These are phyloP conservation scores for Colletotrichum melonis DNA, from an alignment of 2,329 filamentous ascomycete species.

Conservation along the genomic window DNA sequence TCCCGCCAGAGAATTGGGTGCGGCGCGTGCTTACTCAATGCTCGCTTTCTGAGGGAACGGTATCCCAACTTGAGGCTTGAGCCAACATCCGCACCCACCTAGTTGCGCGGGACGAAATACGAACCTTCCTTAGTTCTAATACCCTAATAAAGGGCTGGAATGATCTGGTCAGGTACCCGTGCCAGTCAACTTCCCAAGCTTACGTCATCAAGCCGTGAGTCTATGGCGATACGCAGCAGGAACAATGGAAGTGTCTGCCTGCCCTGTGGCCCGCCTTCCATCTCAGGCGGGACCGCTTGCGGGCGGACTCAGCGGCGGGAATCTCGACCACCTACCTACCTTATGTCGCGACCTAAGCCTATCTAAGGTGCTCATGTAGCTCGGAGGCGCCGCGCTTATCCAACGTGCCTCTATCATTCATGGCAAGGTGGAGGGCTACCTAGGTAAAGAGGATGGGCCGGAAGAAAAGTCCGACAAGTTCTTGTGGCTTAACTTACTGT, in stretches of 20 bases:
- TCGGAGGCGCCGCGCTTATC: not conserved
- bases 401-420: not conserved
- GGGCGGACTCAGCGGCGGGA: too few relatives aligned
- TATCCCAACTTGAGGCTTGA: constrained; percentile 9
- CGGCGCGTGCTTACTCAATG: constrained; percentile 9
- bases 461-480: not conserved
- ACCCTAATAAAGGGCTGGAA: not conserved
- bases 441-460: not conserved
- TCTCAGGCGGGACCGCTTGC: not conserved
- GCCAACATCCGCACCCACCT: not conserved
- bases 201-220: not conserved
- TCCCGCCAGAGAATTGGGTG: not conserved
- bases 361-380: not conserved
- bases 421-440: not conserved
- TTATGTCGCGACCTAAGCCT: not conserved
- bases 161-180: not conserved
- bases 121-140: not conserved
- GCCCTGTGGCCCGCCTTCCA: too few relatives aligned
- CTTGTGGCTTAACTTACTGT: not conserved
- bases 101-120: not conserved
- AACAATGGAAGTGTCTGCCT: too few relatives aligned
- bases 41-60: not conserved
- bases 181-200: not conserved
- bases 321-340: too few relatives aligned
- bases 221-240: too few relatives aligned